Percentiles rank a stretch among this genome's conserved stretches.
Conservation (phyloP, 2,329 filamentous ascomycete genomes). For the Hymenoscyphus salicellus region DNA sequence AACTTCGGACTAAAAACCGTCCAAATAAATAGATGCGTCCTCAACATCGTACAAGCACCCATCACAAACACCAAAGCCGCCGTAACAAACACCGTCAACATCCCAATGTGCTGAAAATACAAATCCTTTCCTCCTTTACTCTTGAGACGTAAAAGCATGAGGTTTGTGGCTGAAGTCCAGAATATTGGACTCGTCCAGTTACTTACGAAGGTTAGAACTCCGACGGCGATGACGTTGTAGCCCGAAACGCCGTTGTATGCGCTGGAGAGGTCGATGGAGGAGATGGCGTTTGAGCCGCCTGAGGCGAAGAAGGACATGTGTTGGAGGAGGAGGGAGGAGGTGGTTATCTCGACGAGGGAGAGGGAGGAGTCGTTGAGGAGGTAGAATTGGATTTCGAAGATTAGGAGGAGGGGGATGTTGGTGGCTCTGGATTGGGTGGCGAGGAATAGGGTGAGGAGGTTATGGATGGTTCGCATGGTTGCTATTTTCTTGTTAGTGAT, state of each 20-base stretch:
- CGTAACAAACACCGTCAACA: conserved; percentile 70
- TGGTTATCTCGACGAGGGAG: conserved; percentile 57
- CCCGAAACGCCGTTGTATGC: conserved; percentile 87
- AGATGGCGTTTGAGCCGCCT: conserved; percentile 91
- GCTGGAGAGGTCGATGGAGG: conserved; percentile 88
- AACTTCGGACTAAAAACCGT: conserved; percentile 98
- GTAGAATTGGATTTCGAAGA: conserved; percentile 65
- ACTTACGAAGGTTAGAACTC: conserved; percentile 75
- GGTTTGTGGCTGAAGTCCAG: conserved; percentile 69
- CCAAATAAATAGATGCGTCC: conserved; percentile 96
- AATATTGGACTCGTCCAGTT: conserved; percentile 93
- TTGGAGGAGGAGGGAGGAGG: conserved; percentile 72
- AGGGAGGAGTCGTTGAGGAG: conserved; percentile 49
- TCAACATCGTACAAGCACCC: conserved; percentile 77
- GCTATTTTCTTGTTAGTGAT: conserved; percentile 20
- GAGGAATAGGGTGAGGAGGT: conserved; percentile 73
- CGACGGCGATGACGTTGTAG: conserved; percentile 80
- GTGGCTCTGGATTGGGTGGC: conserved; percentile 82
- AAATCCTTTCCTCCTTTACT: conserved; percentile 13
- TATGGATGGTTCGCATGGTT: conserved; percentile 52
- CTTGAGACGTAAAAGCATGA: conserved; percentile 50
- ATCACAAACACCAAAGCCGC: conserved; percentile 71
- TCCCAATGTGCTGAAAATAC: conserved; percentile 50
- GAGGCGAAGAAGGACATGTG: conserved; percentile 84
- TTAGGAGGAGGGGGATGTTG: conserved; percentile 80